Evolutionary conservation across 306 rosid species (phyloP), one percentile per base, ranked within the genome.

Genomic region (Morella rubra): DNA sequence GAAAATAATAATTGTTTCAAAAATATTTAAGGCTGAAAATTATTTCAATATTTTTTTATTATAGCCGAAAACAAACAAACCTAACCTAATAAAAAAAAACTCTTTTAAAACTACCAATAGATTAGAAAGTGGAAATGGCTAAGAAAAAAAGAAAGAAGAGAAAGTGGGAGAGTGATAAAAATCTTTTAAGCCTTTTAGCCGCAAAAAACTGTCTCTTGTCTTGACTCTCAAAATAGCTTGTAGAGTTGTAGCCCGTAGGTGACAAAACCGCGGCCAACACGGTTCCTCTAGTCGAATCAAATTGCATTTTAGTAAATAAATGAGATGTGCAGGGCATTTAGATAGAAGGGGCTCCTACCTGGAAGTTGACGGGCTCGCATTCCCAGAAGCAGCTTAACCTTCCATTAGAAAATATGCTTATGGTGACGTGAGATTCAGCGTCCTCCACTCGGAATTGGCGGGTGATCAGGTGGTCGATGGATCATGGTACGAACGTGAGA

Each of bases 261-360:
- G 15, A 11, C 0, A 37, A 22, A 61, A 61, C 68, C 44, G 15
- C 0, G 68, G 41, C 5, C 19, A n/a, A 12, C 18, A 5, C n/a
- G 67, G 8, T 42, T 16, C 8, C 3, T 3, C n/a, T 44, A 1
- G 1, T 2, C 1, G 2, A 18, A 54, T 80, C 67, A 19, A 69
- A 73, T 75, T 80, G 77, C 69, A 77, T 32, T 71, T 6, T 24
- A n/a, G 86, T 73, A 76, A 77, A 19, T 65, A 18, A 1, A 11
- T 0, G 0, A 2, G 5, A 15, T 1, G 0, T 42, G 2, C 10
- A 42, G 37, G 82, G 78, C 20, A 54, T 15, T 37, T n/a, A 27
- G 24, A 44, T 50, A 12, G 5, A 8, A 0, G 0, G 32, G 8
- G 51, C 37, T n/a, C 49, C 70, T 60, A 66, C 75, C 27, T 0